phyloP scores from a whole-genome alignment of 169 alveolate genomes.

The Plasmodium fragile region DNA sequence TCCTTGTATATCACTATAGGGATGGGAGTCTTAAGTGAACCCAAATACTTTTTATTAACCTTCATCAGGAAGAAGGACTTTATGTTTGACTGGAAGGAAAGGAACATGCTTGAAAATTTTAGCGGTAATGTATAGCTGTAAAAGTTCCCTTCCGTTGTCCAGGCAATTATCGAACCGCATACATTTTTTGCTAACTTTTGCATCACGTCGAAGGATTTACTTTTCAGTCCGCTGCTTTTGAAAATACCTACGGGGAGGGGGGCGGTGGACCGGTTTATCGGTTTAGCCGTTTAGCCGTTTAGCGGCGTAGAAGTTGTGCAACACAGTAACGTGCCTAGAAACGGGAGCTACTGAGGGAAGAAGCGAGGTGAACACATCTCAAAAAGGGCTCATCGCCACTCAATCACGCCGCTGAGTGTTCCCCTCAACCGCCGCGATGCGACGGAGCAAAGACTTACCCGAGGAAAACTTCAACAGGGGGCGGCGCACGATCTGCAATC shows the following conservation, averaged over 20 bases:
- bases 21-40: conserved; percentile 42
- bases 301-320: too few relatives aligned
- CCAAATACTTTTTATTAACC: conserved; percentile 27
- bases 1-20: conserved; percentile 50
- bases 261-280: too few relatives aligned
- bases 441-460: conserved; percentile 5
- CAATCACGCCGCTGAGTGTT: not conserved
- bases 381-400: not conserved
- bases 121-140: conserved; percentile 52
- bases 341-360: not conserved
- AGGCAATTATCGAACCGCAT: conserved; percentile 57
- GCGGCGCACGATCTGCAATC: conserved; percentile 35
- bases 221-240: conserved; percentile 9
- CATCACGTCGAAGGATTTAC: conserved; percentile 46
- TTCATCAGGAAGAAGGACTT: conserved; percentile 52
- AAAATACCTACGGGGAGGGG: not conserved
- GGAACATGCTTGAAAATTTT: conserved; percentile 55
- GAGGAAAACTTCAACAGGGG: conserved; percentile 54
- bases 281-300: too few relatives aligned
- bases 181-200: conserved; percentile 43
- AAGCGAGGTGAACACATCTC: not conserved
- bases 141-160: conserved; percentile 76
- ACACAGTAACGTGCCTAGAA: too few relatives aligned
- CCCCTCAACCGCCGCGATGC: not conserved
- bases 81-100: conserved; percentile 70